A percentile compares a stretch with the other conserved stretches of the same genome.
phyloP scores from a whole-genome alignment of 257 asterid genomes.

The Datura wrightii region DNA sequence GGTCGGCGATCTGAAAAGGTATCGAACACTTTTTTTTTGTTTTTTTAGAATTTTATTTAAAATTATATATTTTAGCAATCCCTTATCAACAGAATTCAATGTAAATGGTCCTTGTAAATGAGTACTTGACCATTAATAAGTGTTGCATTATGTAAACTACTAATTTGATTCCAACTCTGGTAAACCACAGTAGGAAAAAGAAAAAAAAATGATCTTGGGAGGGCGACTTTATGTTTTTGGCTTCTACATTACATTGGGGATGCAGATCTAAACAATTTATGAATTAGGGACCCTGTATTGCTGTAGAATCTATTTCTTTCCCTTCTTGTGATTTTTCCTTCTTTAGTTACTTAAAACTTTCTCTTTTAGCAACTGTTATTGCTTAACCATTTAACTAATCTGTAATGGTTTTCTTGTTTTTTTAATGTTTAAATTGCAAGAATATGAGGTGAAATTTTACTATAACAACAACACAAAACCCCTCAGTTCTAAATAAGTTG shows the following conservation, averaged over 20 bases:
- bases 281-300: background rate
- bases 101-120: background rate
- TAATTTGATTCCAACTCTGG: background rate
- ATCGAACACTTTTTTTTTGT: too few relatives aligned
- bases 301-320: background rate
- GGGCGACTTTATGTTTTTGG: background rate
- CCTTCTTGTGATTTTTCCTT: background rate
- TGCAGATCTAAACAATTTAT: background rate
- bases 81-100: background rate
- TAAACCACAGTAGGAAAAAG: background rate
- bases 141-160: background rate
- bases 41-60: too few relatives aligned
- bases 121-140: background rate
- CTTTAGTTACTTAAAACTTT: background rate
- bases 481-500: background rate
- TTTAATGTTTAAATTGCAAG: background rate
- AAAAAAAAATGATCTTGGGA: background rate
- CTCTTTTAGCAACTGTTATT: background rate
- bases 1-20: too few relatives aligned
- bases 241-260: background rate
- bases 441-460: background rate
- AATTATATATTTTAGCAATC: too few relatives aligned
- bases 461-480: background rate
- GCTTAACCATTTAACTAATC: background rate
- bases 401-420: background rate